These are phyloP conservation scores for Ramalina intermedia DNA, from an alignment of 495 filamentous ascomycete species.

Conservation along the genomic window DNA sequence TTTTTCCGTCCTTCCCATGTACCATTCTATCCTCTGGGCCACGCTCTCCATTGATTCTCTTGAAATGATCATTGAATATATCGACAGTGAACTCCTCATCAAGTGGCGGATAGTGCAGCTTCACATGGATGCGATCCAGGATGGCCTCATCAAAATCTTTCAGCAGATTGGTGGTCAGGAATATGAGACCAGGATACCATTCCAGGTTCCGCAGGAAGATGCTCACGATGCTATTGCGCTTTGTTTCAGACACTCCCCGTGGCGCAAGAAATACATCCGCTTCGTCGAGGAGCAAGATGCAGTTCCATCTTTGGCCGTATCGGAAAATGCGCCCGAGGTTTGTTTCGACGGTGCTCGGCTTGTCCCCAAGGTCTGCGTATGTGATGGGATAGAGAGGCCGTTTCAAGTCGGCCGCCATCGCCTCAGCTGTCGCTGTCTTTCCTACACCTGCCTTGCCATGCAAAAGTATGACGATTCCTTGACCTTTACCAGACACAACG, in stretches of 20 bases:
- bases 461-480: slow-evolving; percentile 36
- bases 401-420: slow-evolving; percentile 16
- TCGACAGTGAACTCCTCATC: not conserved
- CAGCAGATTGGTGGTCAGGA: slow-evolving; percentile 43
- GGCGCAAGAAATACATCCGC: slow-evolving; percentile 42
- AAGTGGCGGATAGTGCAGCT: slow-evolving; percentile 31
- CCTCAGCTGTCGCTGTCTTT: slow-evolving; percentile 25
- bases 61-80: no score
- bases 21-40: no score
- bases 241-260: slow-evolving; percentile 24
- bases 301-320: slow-evolving; percentile 32
- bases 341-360: slow-evolving; percentile 24
- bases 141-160: slow-evolving; percentile 36
- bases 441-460: slow-evolving; percentile 35
- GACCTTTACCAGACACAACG: slow-evolving; percentile 22
- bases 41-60: no score
- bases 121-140: slow-evolving; percentile 36
- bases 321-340: slow-evolving; percentile 27
- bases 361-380: slow-evolving; percentile 25
- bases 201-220: not conserved
- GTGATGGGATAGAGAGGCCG: slow-evolving; percentile 21
- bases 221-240: slow-evolving; percentile 24
- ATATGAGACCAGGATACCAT: slow-evolving; percentile 45
- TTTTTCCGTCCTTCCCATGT: no score
- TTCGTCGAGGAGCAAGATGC: slow-evolving; percentile 41